A percentile compares a stretch with the other conserved stretches of the same genome.
phyloP scores from a whole-genome alignment of 768 basidiomycete genomes.

The Chalciporus sphaerocephalus region DNA sequence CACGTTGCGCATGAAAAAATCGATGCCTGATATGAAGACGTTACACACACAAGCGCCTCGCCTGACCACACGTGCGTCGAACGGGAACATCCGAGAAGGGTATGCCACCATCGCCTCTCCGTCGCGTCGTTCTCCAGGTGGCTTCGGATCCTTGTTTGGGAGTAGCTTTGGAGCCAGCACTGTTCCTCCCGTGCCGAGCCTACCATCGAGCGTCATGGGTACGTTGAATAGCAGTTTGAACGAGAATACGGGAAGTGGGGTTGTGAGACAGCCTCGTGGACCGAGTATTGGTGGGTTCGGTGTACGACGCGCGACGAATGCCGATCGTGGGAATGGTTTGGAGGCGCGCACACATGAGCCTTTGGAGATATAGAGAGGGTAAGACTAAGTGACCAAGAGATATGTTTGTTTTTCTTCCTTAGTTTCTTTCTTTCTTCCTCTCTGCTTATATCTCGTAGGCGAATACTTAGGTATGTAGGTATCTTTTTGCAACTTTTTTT shows the following conservation, averaged over 20 bases:
- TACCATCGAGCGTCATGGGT: constrained; percentile 54
- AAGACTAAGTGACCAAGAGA: too few species aligned
- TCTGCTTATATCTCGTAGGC: too few species aligned
- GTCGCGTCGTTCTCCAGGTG: constrained; percentile 68
- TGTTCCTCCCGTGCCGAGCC: constrained; percentile 75
- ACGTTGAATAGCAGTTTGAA: constrained; percentile 41
- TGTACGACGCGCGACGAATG: constrained; percentile 41
- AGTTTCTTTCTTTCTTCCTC: not conserved
- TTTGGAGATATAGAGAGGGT: constrained; percentile 78
- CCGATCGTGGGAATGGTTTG: constrained; percentile 57
- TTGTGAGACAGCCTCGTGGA: constrained; percentile 82
- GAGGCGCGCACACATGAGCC: constrained; percentile 86
- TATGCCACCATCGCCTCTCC: constrained; percentile 86
- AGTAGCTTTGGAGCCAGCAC: constrained; percentile 34
- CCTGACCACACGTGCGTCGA: constrained; percentile 74
- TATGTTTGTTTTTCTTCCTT: not conserved
- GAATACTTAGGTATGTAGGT: constrained; percentile 22
- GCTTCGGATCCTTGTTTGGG: constrained; percentile 69
- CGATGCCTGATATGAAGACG: constrained; percentile 97
- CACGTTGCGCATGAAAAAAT: constrained; percentile 88
- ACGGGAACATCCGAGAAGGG: constrained; percentile 82
- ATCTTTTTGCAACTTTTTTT: constrained; percentile 9
- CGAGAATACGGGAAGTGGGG: constrained; percentile 41
- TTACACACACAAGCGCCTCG: constrained; percentile 76
- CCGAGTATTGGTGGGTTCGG: constrained; percentile 76